Base-by-base conservation (phyloP, 169 alveolate species). In the Plasmodium coatneyi region DNA sequence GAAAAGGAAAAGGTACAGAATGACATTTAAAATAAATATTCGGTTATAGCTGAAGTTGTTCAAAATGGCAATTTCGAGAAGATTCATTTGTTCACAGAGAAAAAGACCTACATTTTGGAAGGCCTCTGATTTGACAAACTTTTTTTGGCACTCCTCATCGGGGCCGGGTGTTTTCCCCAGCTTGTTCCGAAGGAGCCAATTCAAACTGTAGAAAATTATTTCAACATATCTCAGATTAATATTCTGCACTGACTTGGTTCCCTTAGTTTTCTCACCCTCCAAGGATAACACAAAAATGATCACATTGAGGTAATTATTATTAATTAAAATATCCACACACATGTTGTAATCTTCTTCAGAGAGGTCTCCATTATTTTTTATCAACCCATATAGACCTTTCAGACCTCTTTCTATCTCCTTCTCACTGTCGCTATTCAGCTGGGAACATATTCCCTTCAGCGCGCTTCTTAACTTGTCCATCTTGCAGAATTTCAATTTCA, bases 181-280 rank as follows among this genome's bases (percentile, higher is more conserved):
- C 71, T 46, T 49, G 56, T 72, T 71, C 9, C 70, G 80, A 36
- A 91, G 71, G 25, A 91, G 71, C 95, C 95, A 91, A 78, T 39
- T 52, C 41, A 91, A 43, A 16, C 92, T 91, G 81, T 66, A 91
- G 81, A 91, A 91, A 54, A 91, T 22, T 41, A 74, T 80, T 71
- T 91, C 95, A 30, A 91, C 49, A 80, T 39, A 89, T 19, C 82
- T 34, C 25, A 79, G 74, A 79, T 89, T 41, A 71, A 80, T 22
- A 22, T 80, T 43, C 25, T 30, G 49, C 14, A 14, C 22, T 22
- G 49, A 32, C 36, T 80, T 80, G 32, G 71, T 66, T 60, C 54
- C 66, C 7, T 80, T 80, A n/a, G 39, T 49, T 30, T 80, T 80
- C 32, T 66, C 83, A 4, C 60, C 43, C 72, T 89, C 90, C 1